These are phyloP conservation scores for Neolentinus lepideus DNA, from an alignment of 1,284 basidiomycete genomes.

Conservation along the genomic window DNA sequence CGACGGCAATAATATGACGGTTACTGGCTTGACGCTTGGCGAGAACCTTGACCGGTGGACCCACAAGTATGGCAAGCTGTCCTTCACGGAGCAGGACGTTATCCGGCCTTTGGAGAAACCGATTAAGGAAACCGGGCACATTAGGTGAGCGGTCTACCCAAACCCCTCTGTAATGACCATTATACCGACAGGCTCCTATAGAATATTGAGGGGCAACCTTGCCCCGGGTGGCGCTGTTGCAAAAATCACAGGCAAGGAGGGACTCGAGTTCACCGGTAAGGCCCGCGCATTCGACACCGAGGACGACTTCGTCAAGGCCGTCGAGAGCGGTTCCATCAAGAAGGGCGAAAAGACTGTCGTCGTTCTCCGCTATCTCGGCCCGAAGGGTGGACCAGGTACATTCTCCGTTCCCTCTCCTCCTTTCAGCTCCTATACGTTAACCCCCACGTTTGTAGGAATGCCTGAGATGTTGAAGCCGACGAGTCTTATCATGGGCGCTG, in stretches of 20 bases:
- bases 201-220: conserved; percentile 81
- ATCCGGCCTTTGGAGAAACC: conserved; percentile 80
- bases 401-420: conserved; percentile 7
- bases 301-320: conserved; percentile 74
- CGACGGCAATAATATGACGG: conserved; percentile 82
- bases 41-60: conserved; percentile 87
- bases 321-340: conserved; percentile 75
- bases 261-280: conserved; percentile 76
- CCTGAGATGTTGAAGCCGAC: conserved; percentile 94
- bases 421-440: neutral
- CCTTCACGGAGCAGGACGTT: conserved; percentile 65
- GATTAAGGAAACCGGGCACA: conserved; percentile 85
- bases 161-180: conserved; percentile 6
- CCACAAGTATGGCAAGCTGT: conserved; percentile 70
- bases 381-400: conserved; percentile 82
- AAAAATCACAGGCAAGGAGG: conserved; percentile 93
- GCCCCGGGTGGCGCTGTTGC: conserved; percentile 91
- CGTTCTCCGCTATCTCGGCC: conserved; percentile 83
- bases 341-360: conserved; percentile 89
- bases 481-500: conserved; percentile 88
- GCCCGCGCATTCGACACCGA: conserved; percentile 83
- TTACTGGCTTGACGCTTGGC: conserved; percentile 81
- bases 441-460: conserved; percentile 56
- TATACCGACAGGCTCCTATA: conserved; percentile 18
- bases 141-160: too few relatives aligned